phyloP scores from a whole-genome alignment of 768 basidiomycete species.

The Pleurotus platypus region DNA sequence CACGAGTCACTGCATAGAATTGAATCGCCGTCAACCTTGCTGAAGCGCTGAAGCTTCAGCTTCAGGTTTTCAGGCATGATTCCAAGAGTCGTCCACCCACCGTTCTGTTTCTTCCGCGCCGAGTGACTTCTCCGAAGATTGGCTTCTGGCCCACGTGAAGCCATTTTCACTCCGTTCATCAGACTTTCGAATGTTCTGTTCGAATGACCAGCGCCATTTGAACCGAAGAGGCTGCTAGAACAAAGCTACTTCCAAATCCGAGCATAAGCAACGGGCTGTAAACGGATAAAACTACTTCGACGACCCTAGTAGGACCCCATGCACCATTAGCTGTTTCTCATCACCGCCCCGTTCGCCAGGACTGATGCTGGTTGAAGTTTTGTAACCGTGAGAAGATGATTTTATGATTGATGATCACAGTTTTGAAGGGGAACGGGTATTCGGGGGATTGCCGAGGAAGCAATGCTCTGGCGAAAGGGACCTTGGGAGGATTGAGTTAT shows the following conservation, averaged over 20 bases:
- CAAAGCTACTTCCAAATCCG: neutral
- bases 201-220: neutral
- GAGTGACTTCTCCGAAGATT: neutral
- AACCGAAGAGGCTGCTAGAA: constrained; percentile 1
- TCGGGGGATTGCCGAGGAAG: constrained; percentile 10
- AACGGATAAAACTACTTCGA: neutral
- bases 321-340: neutral
- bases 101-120: neutral
- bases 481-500: neutral
- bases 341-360: neutral
- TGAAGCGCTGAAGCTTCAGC: no score
- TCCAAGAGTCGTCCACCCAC: neutral
- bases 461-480: neutral
- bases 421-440: constrained; percentile 2
- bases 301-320: neutral
- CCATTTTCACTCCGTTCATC: neutral
- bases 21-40: neutral
- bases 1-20: neutral
- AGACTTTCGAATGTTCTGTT: neutral
- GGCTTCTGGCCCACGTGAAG: neutral
- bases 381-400: neutral
- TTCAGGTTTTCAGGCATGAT: neutral
- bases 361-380: neutral
- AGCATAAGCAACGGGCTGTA: neutral
- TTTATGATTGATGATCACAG: neutral